Evolutionary conservation across 78 protist species (phyloP).

Genomic region (Abeoforma whisleri): DNA sequence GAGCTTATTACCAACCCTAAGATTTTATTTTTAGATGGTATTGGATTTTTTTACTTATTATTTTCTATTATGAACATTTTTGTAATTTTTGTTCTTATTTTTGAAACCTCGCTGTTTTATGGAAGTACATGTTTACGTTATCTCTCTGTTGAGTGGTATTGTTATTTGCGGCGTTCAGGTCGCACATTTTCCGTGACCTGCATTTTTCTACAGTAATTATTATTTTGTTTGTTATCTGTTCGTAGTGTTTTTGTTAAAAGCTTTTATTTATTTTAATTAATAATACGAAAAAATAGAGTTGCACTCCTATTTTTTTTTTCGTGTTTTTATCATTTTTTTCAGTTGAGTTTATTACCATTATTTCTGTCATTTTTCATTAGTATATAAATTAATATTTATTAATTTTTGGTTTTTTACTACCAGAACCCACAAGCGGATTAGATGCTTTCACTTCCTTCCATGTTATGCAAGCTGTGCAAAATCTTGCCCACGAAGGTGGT

Average conservation of each 20-base stretch:
- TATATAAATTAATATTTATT: neutral
- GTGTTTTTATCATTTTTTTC: too few species aligned
- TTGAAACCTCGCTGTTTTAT: too few species aligned
- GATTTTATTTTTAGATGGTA: conserved; percentile 61
- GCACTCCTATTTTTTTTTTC: too few species aligned
- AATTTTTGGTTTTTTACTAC: conserved; percentile 58
- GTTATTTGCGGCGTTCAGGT: too few species aligned
- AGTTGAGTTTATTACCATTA: neutral
- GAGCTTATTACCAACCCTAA: conserved; percentile 48
- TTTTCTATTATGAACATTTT: neutral
- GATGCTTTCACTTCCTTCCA: conserved; percentile 44
- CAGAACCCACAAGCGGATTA: conserved; percentile 66
- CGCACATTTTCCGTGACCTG: too few species aligned
- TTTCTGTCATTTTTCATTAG: neutral
- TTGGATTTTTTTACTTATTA: neutral
- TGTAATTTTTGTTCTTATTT: too few species aligned
- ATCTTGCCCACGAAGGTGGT: conserved; percentile 4
- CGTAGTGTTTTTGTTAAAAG: neutral
- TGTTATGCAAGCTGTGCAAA: neutral
- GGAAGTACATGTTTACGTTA: neutral
- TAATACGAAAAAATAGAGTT: neutral
- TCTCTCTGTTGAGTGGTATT: too few species aligned
- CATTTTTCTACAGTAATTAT: too few species aligned
- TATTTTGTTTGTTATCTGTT: neutral
- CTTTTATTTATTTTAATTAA: neutral